Evolutionary conservation across 768 basidiomycete species (phyloP).

Genomic region (Peribolospora baueri): DNA sequence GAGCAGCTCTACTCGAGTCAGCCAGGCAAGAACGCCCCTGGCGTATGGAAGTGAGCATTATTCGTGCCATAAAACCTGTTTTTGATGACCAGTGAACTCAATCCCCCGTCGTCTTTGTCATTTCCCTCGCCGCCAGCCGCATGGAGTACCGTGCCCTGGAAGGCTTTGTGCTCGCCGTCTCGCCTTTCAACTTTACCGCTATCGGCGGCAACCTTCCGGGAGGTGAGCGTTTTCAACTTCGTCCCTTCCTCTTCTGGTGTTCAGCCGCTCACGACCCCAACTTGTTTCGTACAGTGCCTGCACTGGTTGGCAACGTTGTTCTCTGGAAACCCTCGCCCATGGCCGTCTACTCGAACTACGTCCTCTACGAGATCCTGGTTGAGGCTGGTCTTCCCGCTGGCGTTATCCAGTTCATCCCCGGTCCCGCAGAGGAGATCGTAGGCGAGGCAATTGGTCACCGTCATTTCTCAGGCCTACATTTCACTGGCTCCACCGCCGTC

Average conservation of each 20-base stretch:
- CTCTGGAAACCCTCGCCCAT: constrained; percentile 96
- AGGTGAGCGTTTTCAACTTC: constrained; percentile 21
- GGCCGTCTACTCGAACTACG: constrained; percentile 83
- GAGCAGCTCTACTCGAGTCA: constrained; percentile 84
- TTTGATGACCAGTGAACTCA: neutral
- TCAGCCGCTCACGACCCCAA: constrained; percentile 1
- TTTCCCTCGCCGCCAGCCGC: constrained; percentile 32
- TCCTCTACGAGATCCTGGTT: constrained; percentile 65
- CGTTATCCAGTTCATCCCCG: constrained; percentile 93
- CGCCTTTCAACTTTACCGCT: constrained; percentile 86
- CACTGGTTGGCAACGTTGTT: constrained; percentile 77
- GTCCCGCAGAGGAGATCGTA: constrained; percentile 28
- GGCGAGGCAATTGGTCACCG: constrained; percentile 36
- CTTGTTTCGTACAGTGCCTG: constrained; percentile 34
- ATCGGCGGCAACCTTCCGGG: constrained; percentile 87
- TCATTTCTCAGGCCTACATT: constrained; percentile 69
- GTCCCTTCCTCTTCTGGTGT: neutral
- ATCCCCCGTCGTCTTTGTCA: neutral
- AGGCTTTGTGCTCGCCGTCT: constrained; percentile 90
- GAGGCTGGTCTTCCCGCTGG: constrained; percentile 86
- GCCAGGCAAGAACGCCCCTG: constrained; percentile 58
- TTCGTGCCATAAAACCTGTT: neutral
- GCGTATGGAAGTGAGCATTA: constrained; percentile 71
- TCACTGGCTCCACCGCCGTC: constrained; percentile 82
- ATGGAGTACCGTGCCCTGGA: constrained; percentile 92